Percentiles rank a stretch among this genome's conserved stretches.
These are phyloP conservation scores for Metschnikowia kofuensis DNA, from an alignment of 805 yeast genomes.

Conservation along the genomic window DNA sequence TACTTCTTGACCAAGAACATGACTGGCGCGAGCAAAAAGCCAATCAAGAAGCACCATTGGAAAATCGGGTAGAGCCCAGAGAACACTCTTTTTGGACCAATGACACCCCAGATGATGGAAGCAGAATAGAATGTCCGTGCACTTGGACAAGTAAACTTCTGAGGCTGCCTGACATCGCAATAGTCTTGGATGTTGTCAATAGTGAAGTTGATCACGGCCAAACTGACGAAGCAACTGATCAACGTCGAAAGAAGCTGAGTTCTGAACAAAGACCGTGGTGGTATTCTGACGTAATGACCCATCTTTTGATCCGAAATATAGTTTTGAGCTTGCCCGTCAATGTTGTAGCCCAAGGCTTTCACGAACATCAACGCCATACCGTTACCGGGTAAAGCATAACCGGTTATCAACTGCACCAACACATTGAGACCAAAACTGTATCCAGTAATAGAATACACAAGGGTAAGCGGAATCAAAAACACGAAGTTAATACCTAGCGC, in stretches of 20 bases:
- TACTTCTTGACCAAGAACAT: conserved; percentile 36
- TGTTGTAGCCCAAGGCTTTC: conserved; percentile 47
- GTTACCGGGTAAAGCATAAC: conserved; percentile 46
- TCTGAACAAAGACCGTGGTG: conserved; percentile 38
- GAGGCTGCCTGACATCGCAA: conserved; percentile 28
- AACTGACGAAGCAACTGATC: conserved; percentile 38
- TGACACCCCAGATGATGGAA: conserved; percentile 44
- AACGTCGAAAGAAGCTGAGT: conserved; percentile 43
- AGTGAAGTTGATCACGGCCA: conserved; percentile 41
- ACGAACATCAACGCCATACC: conserved; percentile 48
- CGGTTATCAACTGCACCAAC: conserved; percentile 40
- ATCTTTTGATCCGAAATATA: conserved; percentile 47
- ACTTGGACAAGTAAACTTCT: conserved; percentile 38
- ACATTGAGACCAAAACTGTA: conserved; percentile 41
- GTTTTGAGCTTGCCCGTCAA: conserved; percentile 45
- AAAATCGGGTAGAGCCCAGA: conserved; percentile 14
- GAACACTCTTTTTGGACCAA: conserved; percentile 27
- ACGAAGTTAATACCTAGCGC: conserved; percentile 38
- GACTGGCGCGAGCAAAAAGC: conserved; percentile 36
- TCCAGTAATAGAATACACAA: conserved; percentile 34
- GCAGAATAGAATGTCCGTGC: conserved; percentile 42
- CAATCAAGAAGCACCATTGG: conserved; percentile 32
- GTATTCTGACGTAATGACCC: conserved; percentile 43
- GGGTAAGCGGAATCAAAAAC: conserved; percentile 40
- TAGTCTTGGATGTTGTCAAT: conserved; percentile 34